phyloP scores from a whole-genome alignment of 371 early-diverging fungal genomes.

The Rhizopus microsporus region DNA sequence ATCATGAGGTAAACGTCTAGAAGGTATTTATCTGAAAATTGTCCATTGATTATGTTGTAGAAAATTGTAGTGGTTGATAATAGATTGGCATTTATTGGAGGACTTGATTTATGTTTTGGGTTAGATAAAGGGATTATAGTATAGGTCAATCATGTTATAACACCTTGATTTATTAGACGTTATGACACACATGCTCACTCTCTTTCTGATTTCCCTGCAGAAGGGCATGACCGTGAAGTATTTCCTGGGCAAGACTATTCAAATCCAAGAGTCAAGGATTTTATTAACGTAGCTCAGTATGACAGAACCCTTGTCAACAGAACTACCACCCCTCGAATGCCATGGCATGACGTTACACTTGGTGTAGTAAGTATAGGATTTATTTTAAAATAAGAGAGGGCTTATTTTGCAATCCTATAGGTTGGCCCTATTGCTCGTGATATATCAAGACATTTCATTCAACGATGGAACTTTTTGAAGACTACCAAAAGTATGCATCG shows the following conservation, averaged over 20 bases:
- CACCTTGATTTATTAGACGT: constrained; percentile 49
- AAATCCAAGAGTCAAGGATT: constrained; percentile 92
- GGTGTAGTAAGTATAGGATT: constrained; percentile 49
- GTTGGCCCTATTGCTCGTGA: constrained; percentile 82
- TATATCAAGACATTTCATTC: constrained; percentile 86
- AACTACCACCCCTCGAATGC: constrained; percentile 76
- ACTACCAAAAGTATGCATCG: constrained; percentile 66
- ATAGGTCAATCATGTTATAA: background rate
- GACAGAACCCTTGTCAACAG: constrained; percentile 62
- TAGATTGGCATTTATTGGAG: constrained; percentile 86
- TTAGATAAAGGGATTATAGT: constrained; percentile 2
- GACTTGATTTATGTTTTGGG: constrained; percentile 90
- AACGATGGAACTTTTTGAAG: constrained; percentile 92
- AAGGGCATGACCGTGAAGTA: constrained; percentile 43
- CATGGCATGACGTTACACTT: constrained; percentile 94
- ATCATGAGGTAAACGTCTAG: constrained; percentile 48
- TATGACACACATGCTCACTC: constrained; percentile 85
- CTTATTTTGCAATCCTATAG: constrained; percentile 14
- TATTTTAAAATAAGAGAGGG: background rate
- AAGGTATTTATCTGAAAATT: background rate
- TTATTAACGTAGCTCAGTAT: constrained; percentile 66
- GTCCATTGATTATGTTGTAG: constrained; percentile 30
- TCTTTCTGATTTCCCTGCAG: constrained; percentile 71
- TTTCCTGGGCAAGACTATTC: constrained; percentile 91
- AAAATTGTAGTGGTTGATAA: constrained; percentile 89